phyloP scores from a whole-genome alignment of 2,329 filamentous ascomycete genomes.

The Aspergillus pseudoglaucus region DNA sequence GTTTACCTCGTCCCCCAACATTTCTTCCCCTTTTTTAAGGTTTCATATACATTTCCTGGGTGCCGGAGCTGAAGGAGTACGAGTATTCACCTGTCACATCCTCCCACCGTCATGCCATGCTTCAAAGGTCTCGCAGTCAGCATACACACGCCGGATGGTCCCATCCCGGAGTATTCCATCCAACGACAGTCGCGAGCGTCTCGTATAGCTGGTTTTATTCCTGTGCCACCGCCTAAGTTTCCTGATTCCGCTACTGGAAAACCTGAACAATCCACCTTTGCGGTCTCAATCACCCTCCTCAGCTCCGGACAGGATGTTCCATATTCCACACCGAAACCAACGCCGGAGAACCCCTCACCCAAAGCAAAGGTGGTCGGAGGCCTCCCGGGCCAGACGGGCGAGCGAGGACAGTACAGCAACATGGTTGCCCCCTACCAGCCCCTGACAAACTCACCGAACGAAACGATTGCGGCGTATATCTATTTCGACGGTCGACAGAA shows the following conservation, averaged over 20 bases:
- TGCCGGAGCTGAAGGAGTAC: neutral
- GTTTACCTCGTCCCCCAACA: conserved; percentile 1
- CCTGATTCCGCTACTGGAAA: conserved; percentile 62
- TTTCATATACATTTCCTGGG: neutral
- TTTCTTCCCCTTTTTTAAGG: neutral
- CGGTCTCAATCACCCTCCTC: conserved; percentile 93
- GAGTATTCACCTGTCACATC: neutral
- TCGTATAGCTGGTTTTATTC: conserved; percentile 94
- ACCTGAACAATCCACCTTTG: conserved; percentile 90
- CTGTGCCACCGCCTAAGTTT: conserved; percentile 81
- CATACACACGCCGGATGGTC: conserved; percentile 75
- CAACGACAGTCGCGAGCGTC: conserved; percentile 88
- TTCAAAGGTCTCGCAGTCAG: conserved; percentile 98
- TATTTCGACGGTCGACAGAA: conserved; percentile 95
- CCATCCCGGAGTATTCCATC: conserved; percentile 86
- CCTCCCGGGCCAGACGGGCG: conserved; percentile 50
- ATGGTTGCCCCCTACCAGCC: conserved; percentile 79
- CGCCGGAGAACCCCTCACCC: conserved; percentile 68
- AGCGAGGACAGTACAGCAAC: conserved; percentile 49
- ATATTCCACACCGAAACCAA: conserved; percentile 82
- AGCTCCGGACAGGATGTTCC: conserved; percentile 83
- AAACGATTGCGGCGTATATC: conserved; percentile 97
- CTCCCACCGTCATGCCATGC: conserved; percentile 64
- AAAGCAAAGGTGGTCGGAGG: conserved; percentile 74
- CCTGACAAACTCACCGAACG: conserved; percentile 85